Base-by-base conservation (phyloP, 345 rosid genomes). In the Eucalyptus marginata region DNA sequence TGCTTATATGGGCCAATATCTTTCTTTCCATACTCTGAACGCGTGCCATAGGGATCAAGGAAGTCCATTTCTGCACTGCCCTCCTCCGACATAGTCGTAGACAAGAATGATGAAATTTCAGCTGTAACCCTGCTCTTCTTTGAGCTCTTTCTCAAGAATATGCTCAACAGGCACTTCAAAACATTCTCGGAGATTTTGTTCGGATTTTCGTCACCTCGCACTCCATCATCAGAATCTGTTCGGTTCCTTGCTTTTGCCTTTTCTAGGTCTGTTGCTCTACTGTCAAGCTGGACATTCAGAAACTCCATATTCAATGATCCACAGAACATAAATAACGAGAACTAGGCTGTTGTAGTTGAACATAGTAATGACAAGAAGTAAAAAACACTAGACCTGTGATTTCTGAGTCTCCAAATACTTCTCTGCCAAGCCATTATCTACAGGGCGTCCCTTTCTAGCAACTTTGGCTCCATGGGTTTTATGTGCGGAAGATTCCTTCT, bases 101-200 rank as follows among this genome's bases (percentile, higher is more conserved):
- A 90, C 79, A 92, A 76, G 85, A 83, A 91, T 86, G 91, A 92
- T 43, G 90, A 89, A 89, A 84, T 89, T 79, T 93, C 92, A 52
- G 86, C 87, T 87, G 92, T 86, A 44, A 86, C 86, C 64, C 89
- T 90, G 44, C 88, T 93, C 90, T 91, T 96, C 76, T 71, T 86
- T 47, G 94, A 90, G 91, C 95, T 94, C 94, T 94, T 95, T 91
- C 96, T 92, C 59, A 92, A 87, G 91, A 95, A 92, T 88, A 96
- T 95, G 92, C 86, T 94, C 24, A 94, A 90, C 54, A 96, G 90
- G 91, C 96, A 97, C 93, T 91, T 95, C 43, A 96, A 91, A 59
- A 96, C 90, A 86, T 95, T 95, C 92, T 96, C 98, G 1, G 99
- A 96, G 59, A 94, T 87, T 90, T 92, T 94, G 93, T 95, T 96